These are phyloP conservation scores for Russula dissimulans DNA, from an alignment of 768 basidiomycete species.

Conservation along the genomic window DNA sequence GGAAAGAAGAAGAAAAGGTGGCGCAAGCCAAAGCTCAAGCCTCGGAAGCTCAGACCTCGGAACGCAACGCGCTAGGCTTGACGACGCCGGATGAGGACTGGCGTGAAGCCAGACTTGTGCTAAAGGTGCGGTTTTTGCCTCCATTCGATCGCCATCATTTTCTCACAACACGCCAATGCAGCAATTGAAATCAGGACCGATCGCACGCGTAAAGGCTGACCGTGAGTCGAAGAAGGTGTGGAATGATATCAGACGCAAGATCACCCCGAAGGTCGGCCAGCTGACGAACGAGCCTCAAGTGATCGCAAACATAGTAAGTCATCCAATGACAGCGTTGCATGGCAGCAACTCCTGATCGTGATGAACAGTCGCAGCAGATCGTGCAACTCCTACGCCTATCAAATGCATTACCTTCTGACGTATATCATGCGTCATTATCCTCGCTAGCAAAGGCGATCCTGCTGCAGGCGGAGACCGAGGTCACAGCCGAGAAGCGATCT, in stretches of 20 bases:
- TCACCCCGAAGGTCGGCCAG: slow-evolving; percentile 83
- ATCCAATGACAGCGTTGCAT: slow-evolving; percentile 11
- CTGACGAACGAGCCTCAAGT: slow-evolving; percentile 59
- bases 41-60: slow-evolving; percentile 31
- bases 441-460: slow-evolving; percentile 85
- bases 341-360: slow-evolving; percentile 18
- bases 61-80: slow-evolving; percentile 40
- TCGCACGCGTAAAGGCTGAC: slow-evolving; percentile 55
- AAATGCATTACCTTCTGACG: slow-evolving; percentile 24
- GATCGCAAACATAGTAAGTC: slow-evolving; percentile 57
- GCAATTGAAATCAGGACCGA: slow-evolving; percentile 54
- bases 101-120: slow-evolving; percentile 41
- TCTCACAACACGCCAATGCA: slow-evolving; percentile 26
- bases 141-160: slow-evolving; percentile 12
- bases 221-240: slow-evolving; percentile 48
- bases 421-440: slow-evolving; percentile 73
- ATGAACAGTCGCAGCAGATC: slow-evolving; percentile 33
- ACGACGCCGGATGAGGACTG: slow-evolving; percentile 56
- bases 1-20: slow-evolving; percentile 24
- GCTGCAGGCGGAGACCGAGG: slow-evolving; percentile 89
- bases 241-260: slow-evolving; percentile 61
- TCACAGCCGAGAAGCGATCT: slow-evolving; percentile 78
- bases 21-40: slow-evolving; percentile 30
- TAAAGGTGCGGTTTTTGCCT: slow-evolving; percentile 36
- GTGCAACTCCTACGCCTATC: slow-evolving; percentile 33